These are phyloP conservation scores for Gaertneriomyces semiglobifer DNA, from an alignment of 192 early-diverging fungal genomes.

Conservation along the genomic window DNA sequence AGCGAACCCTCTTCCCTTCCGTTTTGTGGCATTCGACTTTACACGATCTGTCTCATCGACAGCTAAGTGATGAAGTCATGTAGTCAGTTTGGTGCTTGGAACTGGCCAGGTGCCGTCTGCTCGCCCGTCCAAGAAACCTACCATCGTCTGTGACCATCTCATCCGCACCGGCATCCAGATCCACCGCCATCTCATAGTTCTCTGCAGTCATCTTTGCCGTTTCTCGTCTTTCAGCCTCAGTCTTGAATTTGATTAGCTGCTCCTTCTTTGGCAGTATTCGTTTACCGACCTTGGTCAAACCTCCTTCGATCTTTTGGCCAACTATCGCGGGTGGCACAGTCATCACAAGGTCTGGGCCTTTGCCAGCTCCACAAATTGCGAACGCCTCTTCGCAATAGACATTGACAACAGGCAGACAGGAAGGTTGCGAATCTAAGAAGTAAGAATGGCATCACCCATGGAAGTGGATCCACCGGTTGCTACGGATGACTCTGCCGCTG, in stretches of 20 bases:
- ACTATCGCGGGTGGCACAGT: no score
- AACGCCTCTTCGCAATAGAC: neutral
- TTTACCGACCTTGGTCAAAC: no score
- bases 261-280: no score
- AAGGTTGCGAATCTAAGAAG: no score
- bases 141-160: constrained; percentile 39
- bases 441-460: constrained; percentile 34
- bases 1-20: constrained; percentile 49
- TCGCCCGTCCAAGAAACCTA: neutral
- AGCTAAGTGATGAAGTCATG: neutral
- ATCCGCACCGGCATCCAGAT: constrained; percentile 45
- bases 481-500: constrained; percentile 35
- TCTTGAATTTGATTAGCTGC: no score
- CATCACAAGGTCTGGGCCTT: no score
- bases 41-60: constrained; percentile 12
- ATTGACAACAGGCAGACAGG: no score
- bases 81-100: neutral
- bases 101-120: neutral
- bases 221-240: neutral
- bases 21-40: constrained; percentile 35
- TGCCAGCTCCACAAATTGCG: constrained; percentile 1
- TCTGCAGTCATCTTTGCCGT: constrained; percentile 25
- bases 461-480: constrained; percentile 25
- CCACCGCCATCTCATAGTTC: constrained; percentile 38
- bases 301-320: no score